Evolutionary conservation across 306 rosid genomes (phyloP).

Genomic region (Spatholobus suberectus): DNA sequence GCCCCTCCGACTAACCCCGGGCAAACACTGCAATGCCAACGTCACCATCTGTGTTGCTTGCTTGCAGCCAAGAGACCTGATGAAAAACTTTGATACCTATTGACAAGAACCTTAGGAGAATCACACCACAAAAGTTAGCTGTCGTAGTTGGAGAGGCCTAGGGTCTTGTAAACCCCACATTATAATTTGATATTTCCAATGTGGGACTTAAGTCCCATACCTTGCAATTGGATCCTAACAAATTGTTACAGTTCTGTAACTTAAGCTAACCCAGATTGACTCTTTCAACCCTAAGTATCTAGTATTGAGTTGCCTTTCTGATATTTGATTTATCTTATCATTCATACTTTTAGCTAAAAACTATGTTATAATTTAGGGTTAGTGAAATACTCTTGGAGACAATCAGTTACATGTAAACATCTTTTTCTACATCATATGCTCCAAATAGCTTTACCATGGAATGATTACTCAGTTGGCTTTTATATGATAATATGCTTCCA

Average conservation of each 20-base stretch:
- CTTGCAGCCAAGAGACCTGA: neutral
- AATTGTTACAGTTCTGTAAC: neutral
- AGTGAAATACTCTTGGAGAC: neutral
- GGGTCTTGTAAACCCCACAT: neutral
- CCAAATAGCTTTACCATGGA: neutral
- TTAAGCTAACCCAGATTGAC: slow-evolving; percentile 3
- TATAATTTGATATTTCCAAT: neutral
- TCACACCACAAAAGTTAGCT: neutral
- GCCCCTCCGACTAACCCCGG: neutral
- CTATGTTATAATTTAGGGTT: neutral
- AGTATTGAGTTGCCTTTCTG: neutral
- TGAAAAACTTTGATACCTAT: neutral
- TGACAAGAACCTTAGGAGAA: neutral
- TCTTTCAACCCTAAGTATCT: neutral
- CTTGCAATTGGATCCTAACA: neutral
- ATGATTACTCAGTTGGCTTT: neutral
- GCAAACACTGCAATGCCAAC: neutral
- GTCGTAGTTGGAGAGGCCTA: neutral
- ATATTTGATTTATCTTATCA: slow-evolving; percentile 15
- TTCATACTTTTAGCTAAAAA: neutral
- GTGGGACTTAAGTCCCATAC: neutral
- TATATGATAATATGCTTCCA: neutral
- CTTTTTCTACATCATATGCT: neutral
- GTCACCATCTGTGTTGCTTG: neutral
- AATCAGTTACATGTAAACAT: neutral